These are phyloP conservation scores for Quercus tomentella DNA, from an alignment of 331 rosid species.

Conservation along the genomic window DNA sequence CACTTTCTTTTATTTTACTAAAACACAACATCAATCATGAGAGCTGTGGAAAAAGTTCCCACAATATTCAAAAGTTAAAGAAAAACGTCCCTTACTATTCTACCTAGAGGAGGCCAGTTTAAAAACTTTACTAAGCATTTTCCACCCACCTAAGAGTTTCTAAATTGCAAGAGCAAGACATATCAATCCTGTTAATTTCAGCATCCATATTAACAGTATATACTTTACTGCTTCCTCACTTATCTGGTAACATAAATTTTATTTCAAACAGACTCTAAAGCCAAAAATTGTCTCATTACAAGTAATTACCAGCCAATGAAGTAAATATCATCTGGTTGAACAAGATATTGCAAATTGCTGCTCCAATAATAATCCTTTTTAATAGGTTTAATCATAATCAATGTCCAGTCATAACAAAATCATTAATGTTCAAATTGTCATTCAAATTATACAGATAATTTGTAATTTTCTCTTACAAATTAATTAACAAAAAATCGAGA, in stretches of 20 bases:
- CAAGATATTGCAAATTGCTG: too few relatives aligned
- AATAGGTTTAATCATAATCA: not conserved
- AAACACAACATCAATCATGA: not conserved
- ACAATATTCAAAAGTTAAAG: not conserved
- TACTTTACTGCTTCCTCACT: not conserved
- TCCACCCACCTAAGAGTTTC: not conserved
- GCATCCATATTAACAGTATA: not conserved
- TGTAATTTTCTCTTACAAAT: not conserved
- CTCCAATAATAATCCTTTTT: too few relatives aligned
- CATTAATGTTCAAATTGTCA: not conserved
- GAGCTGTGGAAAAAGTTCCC: not conserved
- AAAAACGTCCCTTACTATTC: not conserved
- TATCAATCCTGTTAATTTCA: not conserved
- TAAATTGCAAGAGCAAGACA: not conserved
- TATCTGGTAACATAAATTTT: not conserved
- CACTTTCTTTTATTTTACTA: not conserved
- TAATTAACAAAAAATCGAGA: not conserved
- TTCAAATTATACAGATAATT: not conserved
- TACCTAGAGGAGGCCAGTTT: not conserved
- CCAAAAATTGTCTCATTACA: too few relatives aligned
- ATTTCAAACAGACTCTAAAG: not conserved
- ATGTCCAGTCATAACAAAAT: not conserved
- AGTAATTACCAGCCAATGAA: too few relatives aligned
- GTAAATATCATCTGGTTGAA: too few relatives aligned
- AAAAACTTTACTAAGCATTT: not conserved